A percentile compares a stretch with the other conserved stretches of the same genome.
Conservation (phyloP, 768 basidiomycete species). For the Collybiopsis luxurians region DNA sequence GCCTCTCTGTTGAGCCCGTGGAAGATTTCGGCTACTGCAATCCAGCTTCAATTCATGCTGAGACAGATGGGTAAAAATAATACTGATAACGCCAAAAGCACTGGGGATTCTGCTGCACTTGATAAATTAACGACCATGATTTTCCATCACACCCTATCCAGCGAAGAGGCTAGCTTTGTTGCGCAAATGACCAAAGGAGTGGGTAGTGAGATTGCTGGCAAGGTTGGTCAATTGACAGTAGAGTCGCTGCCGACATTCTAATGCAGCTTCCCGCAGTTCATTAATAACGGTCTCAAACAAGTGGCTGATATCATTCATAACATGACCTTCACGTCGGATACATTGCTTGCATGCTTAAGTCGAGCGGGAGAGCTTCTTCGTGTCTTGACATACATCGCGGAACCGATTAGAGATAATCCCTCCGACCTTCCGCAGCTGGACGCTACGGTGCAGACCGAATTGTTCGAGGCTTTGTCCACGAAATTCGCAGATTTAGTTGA, state of each 20-base stretch:
- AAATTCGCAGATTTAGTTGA: constrained; percentile 42
- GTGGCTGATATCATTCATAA: constrained; percentile 54
- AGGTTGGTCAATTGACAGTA: constrained; percentile 39
- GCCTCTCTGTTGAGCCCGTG: constrained; percentile 75
- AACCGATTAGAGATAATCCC: constrained; percentile 53
- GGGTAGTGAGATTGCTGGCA: constrained; percentile 61
- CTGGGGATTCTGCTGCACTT: constrained; percentile 54
- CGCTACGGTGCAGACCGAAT: constrained; percentile 50
- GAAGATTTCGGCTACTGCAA: constrained; percentile 79
- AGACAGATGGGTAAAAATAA: constrained; percentile 71
- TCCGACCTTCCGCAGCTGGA: constrained; percentile 50
- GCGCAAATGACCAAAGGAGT: constrained; percentile 79
- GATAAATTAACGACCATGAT: constrained; percentile 65
- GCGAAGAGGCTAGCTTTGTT: constrained; percentile 80
- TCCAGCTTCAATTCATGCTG: constrained; percentile 74
- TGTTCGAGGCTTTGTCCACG: constrained; percentile 47
- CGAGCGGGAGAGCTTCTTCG: constrained; percentile 68
- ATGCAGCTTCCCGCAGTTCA: constrained; percentile 44
- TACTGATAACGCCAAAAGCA: constrained; percentile 36
- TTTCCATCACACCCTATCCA: constrained; percentile 70
- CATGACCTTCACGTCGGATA: constrained; percentile 26
- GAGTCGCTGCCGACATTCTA: not conserved
- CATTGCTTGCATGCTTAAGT: constrained; percentile 39
- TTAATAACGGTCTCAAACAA: constrained; percentile 70
- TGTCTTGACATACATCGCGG: constrained; percentile 64